Base-by-base conservation (phyloP, 441 rosid species). In the Populus hybrid region DNA sequence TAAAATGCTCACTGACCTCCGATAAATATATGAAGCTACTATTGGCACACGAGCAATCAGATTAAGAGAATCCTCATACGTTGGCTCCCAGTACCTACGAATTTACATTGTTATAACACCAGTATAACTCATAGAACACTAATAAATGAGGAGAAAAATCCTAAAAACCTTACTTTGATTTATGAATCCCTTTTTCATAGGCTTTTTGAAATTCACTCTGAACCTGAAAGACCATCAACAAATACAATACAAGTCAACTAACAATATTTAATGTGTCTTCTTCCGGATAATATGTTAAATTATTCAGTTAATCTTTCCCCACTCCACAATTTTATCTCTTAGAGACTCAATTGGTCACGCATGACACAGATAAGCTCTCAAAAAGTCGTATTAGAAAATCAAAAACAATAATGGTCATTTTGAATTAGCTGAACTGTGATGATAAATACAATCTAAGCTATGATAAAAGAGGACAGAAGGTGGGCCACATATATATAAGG, bases 131-230 rank as follows among this genome's bases (percentile, higher is more conserved):
- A 81, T 67, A 71, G 4, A 75, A 82, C 79, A 66, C 66, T 65
- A 42, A 69, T 16, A 73, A 63, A 81, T 30, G 18, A 76, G 35
- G 23, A 74, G 64, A 77, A 74, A 66, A 74, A 35, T 79, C 63
- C 26, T 76, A 81, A 79, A 67, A 63, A 66, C 67, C 89, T 83
- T 88, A 96, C 98, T 90, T 93, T 77, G 95, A 88, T 87, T 93
- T 96, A 35, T 81, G 94, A 80, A 94, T 91, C 71, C 99, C 99
- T 78, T 83, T 88, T 78, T 92, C 98, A 82, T 96, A 94, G 70
- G 97, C 95, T 88, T 93, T 93, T 81, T 91, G 98, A 84, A 95
- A 95, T 88, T 94, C 98, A 87, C 99, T 96, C 85, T 93, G 92
- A 72, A 92, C 98, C 99, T 95, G 91, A 73, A 84, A 80, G 70